phyloP scores from a whole-genome alignment of 2,329 filamentous ascomycete species.

The Nigrospora oryzae region DNA sequence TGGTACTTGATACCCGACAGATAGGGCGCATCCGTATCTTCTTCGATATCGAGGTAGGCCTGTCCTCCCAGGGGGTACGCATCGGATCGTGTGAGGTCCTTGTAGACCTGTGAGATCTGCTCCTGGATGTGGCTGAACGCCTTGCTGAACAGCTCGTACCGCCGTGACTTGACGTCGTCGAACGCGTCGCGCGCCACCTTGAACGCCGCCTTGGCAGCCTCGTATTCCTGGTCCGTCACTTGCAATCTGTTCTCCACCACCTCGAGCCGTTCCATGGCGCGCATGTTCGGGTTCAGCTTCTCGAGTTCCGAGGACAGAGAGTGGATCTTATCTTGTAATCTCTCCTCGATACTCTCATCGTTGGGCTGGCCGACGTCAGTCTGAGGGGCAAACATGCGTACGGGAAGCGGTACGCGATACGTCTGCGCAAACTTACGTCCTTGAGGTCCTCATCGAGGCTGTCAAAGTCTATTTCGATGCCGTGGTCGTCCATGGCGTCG shows the following conservation, averaged over 20 bases:
- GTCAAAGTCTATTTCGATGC: constrained; percentile 83
- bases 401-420: neutral
- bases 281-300: constrained; percentile 94
- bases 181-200: constrained; percentile 76
- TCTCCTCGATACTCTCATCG: constrained; percentile 63
- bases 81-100: constrained; percentile 82
- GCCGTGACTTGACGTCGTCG: constrained; percentile 69
- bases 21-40: constrained; percentile 94
- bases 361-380: constrained; percentile 44
- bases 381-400: constrained; percentile 2
- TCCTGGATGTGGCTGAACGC: constrained; percentile 93
- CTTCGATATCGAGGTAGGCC: constrained; percentile 81
- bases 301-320: constrained; percentile 72
- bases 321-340: constrained; percentile 69
- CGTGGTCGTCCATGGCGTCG: constrained; percentile 74
- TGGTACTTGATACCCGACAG: constrained; percentile 96
- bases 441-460: constrained; percentile 75
- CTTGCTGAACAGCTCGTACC: constrained; percentile 88
- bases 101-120: constrained; percentile 89
- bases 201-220: constrained; percentile 68
- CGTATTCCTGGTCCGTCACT: constrained; percentile 81
- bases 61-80: constrained; percentile 90
- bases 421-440: constrained; percentile 43
- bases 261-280: constrained; percentile 84
- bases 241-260: constrained; percentile 76